Base-by-base conservation (phyloP, 2,329 filamentous ascomycete genomes). In the Diaporthe velutina region DNA sequence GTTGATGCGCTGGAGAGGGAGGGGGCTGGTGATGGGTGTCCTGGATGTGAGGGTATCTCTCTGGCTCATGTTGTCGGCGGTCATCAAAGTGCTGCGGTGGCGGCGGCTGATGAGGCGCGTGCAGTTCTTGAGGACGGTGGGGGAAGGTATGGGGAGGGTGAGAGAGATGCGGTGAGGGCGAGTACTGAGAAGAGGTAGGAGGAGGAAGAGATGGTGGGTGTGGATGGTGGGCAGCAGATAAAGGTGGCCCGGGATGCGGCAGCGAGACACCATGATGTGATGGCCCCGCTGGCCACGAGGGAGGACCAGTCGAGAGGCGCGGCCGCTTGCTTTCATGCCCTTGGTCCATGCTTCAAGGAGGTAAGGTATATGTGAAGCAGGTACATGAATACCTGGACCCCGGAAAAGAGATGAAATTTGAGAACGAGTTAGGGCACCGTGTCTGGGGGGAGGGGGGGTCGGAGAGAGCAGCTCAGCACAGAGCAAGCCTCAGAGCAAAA, bases 271-370 rank as follows among this genome's bases (percentile, higher is more conserved):
- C 81, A 83, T 85, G 83, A 83, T 85, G 85, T 78, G 83, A 83
- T 82, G 84, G 83, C 81, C 86, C 85, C 76, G 83, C 85, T 81
- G 87, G 84, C 86, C 87, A 82, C 77, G 80, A 87, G 81, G 58
- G 58, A 68, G 86, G 82, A 83, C 80, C 82, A 80, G 83, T 83
- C 79, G 83, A 83, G 78, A 91, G 85, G 84, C 90, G 89, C 82
- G 87, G 88, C 81, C 90, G 89, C 86, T 92, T 92, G 81, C 83
- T 84, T 80, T 91, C 89, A 80, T 89, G 89, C 83, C 85, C 88
- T 85, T 85, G 85, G 85, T 92, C 90, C 90, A 92, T 92, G 86
- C 84, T 89, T 83, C 55, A 55, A 60, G 38, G 66, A 71, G 82
- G 80, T 80, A 80, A 83, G 85, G 87, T 85, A 86, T 81, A 83